Evolutionary conservation across 2,329 filamentous ascomycete species (phyloP), one percentile per base, ranked within the genome.

Genomic region (Fusarium sacchari): DNA sequence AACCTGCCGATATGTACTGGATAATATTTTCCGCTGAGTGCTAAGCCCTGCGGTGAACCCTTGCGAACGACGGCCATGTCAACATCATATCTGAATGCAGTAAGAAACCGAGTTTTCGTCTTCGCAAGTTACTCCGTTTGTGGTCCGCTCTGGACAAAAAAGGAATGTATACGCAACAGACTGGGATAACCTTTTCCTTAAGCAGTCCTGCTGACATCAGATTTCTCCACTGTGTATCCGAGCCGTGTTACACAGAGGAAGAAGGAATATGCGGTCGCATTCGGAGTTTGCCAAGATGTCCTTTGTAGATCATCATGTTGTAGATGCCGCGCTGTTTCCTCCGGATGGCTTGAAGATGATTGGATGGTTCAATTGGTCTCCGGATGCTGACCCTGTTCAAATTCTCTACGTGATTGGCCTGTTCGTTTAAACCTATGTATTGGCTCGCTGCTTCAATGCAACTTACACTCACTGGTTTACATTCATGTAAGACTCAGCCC

Each of bases 41-140:
- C 46, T 32, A 14, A 3, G 22, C 8, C 28, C 7, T 49, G 11
- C 2, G 14, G 46, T 10, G 2, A 50, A 7, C 15, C 28, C 46
- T 22, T 32, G 28, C 22, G n/a, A 47, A 22, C 22, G 20, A 3
- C 5, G 17, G 0, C 13, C 13, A 22, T 11, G 26, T 20, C 46
- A 8, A 15, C 1, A 3, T 30, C 1, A 11, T 2, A 17, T 4
- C 10, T 5, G 1, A 10, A 32, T 7, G 10, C 15, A 14, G 47
- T 10, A 14, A 20, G 30, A 32, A 24, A 14, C 15, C 3, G 5
- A 11, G 4, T 3, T 17, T 30, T 0, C 26, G 1, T 24, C 11
- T 20, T 32, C 22, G 22, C 47, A 50, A 24, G 0, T 4, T 7
- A 32, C 24, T 24, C 30, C 30, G 11, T 34, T 14, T 7, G 3